Conservation (phyloP, 1,284 basidiomycete species). For the Athelia psychrophila region DNA sequence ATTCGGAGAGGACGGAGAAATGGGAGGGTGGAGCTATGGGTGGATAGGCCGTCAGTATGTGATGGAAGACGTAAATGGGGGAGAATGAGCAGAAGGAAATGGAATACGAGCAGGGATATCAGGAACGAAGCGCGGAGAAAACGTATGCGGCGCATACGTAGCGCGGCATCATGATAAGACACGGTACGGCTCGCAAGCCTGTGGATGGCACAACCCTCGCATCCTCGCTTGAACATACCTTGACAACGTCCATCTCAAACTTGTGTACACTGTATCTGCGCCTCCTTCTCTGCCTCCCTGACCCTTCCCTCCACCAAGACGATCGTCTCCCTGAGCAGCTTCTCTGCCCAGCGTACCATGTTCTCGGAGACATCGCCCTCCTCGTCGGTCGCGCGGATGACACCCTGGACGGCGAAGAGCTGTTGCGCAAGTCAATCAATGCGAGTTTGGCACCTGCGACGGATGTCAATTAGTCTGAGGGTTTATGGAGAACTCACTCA, state of each 20-base stretch:
- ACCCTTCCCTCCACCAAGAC: conserved; percentile 57
- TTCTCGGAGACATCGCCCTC: conserved; percentile 57
- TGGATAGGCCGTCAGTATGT: not conserved
- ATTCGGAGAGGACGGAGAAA: not conserved
- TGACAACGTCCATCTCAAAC: conserved; percentile 35
- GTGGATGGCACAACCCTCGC: no score
- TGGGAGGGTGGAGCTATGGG: no score
- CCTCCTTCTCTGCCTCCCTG: conserved; percentile 42
- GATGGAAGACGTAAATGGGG: not conserved
- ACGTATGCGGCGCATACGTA: no score
- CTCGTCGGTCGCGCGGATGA: conserved; percentile 45
- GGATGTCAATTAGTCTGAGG: not conserved
- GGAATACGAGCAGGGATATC: no score
- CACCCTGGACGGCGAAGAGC: conserved; percentile 60
- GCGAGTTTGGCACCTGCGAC: conserved; percentile 54
- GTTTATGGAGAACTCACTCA: not conserved
- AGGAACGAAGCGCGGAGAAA: no score
- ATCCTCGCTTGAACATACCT: not conserved
- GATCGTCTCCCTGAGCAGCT: conserved; percentile 57
- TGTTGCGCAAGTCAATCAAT: conserved; percentile 65
- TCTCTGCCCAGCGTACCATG: conserved; percentile 66
- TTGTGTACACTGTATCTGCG: conserved; percentile 54
- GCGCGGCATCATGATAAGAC: no score
- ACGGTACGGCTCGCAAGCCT: no score
- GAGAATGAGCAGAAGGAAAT: no score